Base-by-base conservation (phyloP, 139 green algal genomes). In the Asterochloris sp. region DNA sequence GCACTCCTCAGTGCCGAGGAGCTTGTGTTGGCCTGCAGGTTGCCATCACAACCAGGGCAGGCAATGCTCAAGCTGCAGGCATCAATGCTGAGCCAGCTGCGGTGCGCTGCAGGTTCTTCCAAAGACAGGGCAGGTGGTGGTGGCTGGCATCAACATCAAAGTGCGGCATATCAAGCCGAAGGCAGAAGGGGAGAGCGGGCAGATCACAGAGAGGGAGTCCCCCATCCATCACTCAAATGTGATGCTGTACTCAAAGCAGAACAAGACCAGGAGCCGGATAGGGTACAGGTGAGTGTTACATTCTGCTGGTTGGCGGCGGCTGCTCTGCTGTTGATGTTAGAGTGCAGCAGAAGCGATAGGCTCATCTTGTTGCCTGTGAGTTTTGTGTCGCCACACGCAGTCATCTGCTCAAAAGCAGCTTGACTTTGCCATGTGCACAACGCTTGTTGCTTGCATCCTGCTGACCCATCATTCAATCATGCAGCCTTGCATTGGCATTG, bases 221-320 rank as follows among this genome's bases (percentile, higher is more conserved):
- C 95, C 96, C 16, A 93, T 99, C 61, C 93, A 98, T 88, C 94
- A 97, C 87, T 97, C 92, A 69, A 99, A 99, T 84, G 97, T 98
- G 38, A 96, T 97, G 91, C 92, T 95, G 83, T 99, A 95, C 83
- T 96, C 90, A 61, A 93, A 95, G 76, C 78, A 89, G 78, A 83
- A 95, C 87, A 84, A 93, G 82, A 82, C 92, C n/a, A 85, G 87
- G 76, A 92, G 86, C 81, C 84, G 93, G 17, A 82, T 98, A 19
- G 95, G 90, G 10, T 86, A 93, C 88, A 98, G 95, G 91, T 90
- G 80, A 26, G 80, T 73, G 12, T 16, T 47, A 8, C n/a, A 2
- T 60, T 19, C 17, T 76, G 14, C 26, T 76, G 71, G 23, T 29
- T 47, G 14, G 16, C 23, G 23, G 71, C 71, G 23, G 23, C n/a